Base-by-base conservation (phyloP, 352 stramenopile genomes). In the Phytophthora pini region DNA sequence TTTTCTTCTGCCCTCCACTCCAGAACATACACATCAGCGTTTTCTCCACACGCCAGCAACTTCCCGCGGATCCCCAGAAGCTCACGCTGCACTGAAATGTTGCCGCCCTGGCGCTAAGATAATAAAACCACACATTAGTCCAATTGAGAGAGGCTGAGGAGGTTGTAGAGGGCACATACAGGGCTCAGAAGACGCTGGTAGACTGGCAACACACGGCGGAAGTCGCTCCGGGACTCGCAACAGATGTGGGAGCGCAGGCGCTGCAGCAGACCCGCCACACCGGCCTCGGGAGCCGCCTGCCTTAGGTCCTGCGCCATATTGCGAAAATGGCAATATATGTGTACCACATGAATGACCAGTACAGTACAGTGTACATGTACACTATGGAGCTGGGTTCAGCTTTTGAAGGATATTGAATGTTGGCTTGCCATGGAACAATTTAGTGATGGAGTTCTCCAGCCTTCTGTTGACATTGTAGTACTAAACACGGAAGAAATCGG, bases 181-280 rank as follows among this genome's bases (percentile, higher is more conserved):
- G 74, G 73, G 24, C 53, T 67, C 55, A 93, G 68, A 7, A 93
- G 72, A 38, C 62, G 78, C 68, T 88, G 64, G 45, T 83, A 90
- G 26, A 70, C 46, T 1, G 69, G 57, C 13, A 83, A 20, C 1
- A 88, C 47, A 34, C 58, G 52, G n/a, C 57, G 68, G 49, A 93
- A 61, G 47, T 61, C 52, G 58, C 59, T 58, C 46, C 56, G 20
- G 45, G 46, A 20, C 3, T 74, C 59, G 0, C 41, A 38, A 15
- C 47, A 62, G 29, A 89, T n/a, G 27, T 60, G 66, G 5, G 26
- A 52, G 26, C 74, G 73, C 17, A 93, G 68, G 48, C 49, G 59
- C 48, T 65, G 70, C 26, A 93, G 72, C 50, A 90, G 70, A 44
- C 52, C 34, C 31, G 82, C 34, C 6, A 93, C 66, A 27, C 70